Percentiles rank a stretch among this genome's conserved stretches.
Conservation (phyloP, 805 yeast species). For the Cyberlindnera xylosilytica region DNA sequence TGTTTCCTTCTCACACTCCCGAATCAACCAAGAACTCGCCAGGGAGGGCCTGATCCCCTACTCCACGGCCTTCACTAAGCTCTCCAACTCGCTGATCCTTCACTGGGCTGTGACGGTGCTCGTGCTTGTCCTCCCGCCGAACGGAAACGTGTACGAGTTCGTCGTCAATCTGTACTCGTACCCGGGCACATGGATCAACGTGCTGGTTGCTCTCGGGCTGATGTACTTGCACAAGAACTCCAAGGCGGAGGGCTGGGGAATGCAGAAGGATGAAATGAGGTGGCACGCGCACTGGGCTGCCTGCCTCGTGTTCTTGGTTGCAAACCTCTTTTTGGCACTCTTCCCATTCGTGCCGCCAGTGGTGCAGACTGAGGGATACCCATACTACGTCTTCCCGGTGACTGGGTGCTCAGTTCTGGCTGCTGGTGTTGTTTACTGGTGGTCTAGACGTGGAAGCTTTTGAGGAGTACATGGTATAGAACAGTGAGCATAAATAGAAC, state of each 20-base stretch:
- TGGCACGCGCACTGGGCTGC: constrained; percentile 30
- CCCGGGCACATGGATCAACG: constrained; percentile 60
- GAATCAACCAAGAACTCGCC: constrained; percentile 58
- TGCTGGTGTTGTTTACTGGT: constrained; percentile 42
- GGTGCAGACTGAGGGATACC: constrained; percentile 29
- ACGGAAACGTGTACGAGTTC: constrained; percentile 61
- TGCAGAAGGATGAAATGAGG: constrained; percentile 14
- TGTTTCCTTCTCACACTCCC: constrained; percentile 57
- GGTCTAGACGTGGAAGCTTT: constrained; percentile 1
- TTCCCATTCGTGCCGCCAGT: constrained; percentile 52
- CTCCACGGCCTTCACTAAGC: constrained; percentile 41
- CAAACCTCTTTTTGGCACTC: constrained; percentile 49
- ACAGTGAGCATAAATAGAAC: not conserved
- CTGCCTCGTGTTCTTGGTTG: constrained; percentile 37
- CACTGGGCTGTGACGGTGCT: constrained; percentile 57
- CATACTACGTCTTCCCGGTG: constrained; percentile 57
- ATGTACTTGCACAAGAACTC: constrained; percentile 45
- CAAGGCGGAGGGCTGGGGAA: constrained; percentile 40
- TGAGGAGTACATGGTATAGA: not conserved
- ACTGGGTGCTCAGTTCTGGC: constrained; percentile 46
- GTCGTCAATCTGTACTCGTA: constrained; percentile 60
- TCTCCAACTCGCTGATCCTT: constrained; percentile 43
- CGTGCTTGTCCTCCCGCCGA: constrained; percentile 56
- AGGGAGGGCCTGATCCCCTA: constrained; percentile 48
- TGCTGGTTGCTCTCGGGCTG: constrained; percentile 50